Conservation (phyloP, 2,329 filamentous ascomycete species). For the Colletotrichum sp. region DNA sequence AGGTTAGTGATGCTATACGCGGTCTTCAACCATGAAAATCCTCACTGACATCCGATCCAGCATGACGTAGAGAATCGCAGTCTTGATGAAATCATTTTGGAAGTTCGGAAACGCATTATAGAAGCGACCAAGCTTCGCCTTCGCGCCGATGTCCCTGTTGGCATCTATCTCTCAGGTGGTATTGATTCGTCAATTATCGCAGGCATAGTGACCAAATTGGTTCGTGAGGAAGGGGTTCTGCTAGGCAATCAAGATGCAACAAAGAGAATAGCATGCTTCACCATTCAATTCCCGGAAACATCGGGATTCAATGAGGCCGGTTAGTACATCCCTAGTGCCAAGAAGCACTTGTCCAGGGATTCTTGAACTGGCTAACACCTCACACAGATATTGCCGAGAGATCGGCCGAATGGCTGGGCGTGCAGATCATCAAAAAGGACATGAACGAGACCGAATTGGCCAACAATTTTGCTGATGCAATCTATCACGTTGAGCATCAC, state of each 20-base stretch:
- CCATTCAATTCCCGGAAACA: conserved; percentile 54
- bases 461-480: conserved; percentile 31
- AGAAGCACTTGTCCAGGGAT: neutral
- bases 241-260: conserved; percentile 44
- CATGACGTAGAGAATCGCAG: conserved; percentile 42
- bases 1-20: conserved; percentile 36
- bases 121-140: conserved; percentile 58
- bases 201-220: conserved; percentile 59
- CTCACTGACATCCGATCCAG: conserved; percentile 14
- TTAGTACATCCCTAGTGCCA: conserved; percentile 13
- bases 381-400: conserved; percentile 32
- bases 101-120: conserved; percentile 52
- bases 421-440: conserved; percentile 28
- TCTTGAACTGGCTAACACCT: neutral
- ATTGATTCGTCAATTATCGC: conserved; percentile 63
- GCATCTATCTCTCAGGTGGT: conserved; percentile 61
- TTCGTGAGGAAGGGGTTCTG: conserved; percentile 46
- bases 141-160: conserved; percentile 62
- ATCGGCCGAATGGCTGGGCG: conserved; percentile 36
- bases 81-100: conserved; percentile 54
- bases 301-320: conserved; percentile 55
- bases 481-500: conserved; percentile 36
- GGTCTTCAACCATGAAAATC: neutral
- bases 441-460: conserved; percentile 34
- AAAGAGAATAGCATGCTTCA: conserved; percentile 44